Base-by-base conservation (phyloP, 2,329 filamentous ascomycete genomes). In the Sclerotinia spermophila region DNA sequence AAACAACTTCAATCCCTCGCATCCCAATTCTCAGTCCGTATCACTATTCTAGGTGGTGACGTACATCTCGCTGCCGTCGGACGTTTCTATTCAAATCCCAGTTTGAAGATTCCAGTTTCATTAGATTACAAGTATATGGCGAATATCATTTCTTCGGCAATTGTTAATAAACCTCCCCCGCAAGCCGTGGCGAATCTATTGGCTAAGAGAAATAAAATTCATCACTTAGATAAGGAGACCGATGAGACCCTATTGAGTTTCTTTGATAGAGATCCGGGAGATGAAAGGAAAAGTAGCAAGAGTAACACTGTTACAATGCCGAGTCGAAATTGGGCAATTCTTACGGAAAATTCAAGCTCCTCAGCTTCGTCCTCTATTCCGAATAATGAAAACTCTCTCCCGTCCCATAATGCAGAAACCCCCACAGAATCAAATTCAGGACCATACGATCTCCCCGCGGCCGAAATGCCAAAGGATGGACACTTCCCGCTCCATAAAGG, bases 161-260 rank as follows among this genome's bases (percentile, higher is more conserved):
- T 99, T 77, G 94, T 96, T 75, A 97, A 99, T 80, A 95, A 95
- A 76, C 96, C 96, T 3, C 93, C 94, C 21, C 93, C 95, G 1
- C 89, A 91, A 79, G 94, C 82, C 76, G 91, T 99, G 78, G 94
- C 94, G 17, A 97, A 99, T 80, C 87, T 97, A 62, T 86, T 99
- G 68, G 95, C 97, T 71, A 90, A 91, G 78, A 87, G 96, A 72
- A 98, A 98, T 84, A 97, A 90, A 82, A 87, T 91, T 65, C 89
- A 92, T 76, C 89, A 91, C 74, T 81, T 92, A 64, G 86, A 90
- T 79, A 77, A 80, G 42, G 82, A 93, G 69, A 99, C 96, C 0
- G 93, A 97, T 77, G 96, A 99, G 82, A 94, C 96, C 55, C 89
- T 98, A 81, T 90, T 98, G 75, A 90, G 92, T n/a, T 89, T 98